phyloP scores from a whole-genome alignment of 2,329 filamentous ascomycete species.

The Colletotrichum tofieldiae region DNA sequence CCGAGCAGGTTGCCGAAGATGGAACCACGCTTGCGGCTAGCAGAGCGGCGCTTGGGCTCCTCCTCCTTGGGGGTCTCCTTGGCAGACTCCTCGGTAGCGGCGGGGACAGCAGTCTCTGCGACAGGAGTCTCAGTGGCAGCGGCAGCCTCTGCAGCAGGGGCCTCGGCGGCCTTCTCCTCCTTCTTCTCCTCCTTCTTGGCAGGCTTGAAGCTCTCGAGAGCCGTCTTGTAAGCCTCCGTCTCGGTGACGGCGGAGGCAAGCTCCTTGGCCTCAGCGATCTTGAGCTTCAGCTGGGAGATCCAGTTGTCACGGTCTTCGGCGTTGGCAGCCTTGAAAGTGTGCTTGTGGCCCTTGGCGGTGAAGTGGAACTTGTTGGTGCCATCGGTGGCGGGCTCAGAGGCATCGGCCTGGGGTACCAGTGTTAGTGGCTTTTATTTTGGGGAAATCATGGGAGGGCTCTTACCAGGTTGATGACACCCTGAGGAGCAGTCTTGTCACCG shows the following conservation, averaged over 20 bases:
- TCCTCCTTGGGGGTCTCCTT: constrained; percentile 58
- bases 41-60: constrained; percentile 73
- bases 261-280: constrained; percentile 89
- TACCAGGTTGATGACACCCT: constrained; percentile 89
- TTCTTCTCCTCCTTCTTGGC: constrained; percentile 60
- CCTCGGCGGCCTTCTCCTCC: constrained; percentile 60
- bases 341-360: constrained; percentile 89
- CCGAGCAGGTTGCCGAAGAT: constrained; percentile 73
- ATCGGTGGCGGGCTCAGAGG: constrained; percentile 81
- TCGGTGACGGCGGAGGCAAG: constrained; percentile 80
- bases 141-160: constrained; percentile 54
- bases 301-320: constrained; percentile 90
- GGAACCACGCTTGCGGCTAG: constrained; percentile 76
- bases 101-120: constrained; percentile 48
- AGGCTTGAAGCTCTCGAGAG: constrained; percentile 79
- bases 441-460: constrained; percentile 51
- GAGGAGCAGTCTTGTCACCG: constrained; percentile 86
- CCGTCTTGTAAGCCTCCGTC: constrained; percentile 90
- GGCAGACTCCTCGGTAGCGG: constrained; percentile 49
- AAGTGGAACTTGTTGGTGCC: constrained; percentile 88
- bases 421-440: constrained; percentile 49
- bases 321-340: constrained; percentile 88
- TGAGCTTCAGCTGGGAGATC: constrained; percentile 86
- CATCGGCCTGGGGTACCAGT: constrained; percentile 64
- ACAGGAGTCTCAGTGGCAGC: constrained; percentile 51